Percentiles rank a stretch among this genome's conserved stretches.
Evolutionary conservation across 1,284 basidiomycete genomes (phyloP).

Genomic region (Sphaerobolus stellatus): DNA sequence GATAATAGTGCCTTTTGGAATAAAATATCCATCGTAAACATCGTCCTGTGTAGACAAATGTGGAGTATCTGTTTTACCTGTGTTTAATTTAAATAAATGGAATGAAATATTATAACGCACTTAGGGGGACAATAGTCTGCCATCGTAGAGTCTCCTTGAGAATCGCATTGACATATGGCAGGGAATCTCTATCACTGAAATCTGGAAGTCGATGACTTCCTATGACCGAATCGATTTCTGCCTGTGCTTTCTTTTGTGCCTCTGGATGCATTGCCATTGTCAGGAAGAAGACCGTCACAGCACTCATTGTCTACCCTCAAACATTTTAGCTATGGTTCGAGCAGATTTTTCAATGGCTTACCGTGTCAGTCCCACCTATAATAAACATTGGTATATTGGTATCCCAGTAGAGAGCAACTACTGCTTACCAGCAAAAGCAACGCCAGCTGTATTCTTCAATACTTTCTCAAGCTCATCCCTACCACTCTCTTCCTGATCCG

Average conservation of each 20-base stretch:
- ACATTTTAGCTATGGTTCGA: too few relatives aligned
- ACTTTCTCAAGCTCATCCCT: too few relatives aligned
- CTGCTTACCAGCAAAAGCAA: too few relatives aligned
- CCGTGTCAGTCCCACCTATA: too few relatives aligned
- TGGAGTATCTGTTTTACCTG: slow-evolving; percentile 24
- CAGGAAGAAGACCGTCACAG: slow-evolving; percentile 33
- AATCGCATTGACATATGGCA: slow-evolving; percentile 42
- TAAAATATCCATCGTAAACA: slow-evolving; percentile 38
- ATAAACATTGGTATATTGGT: too few relatives aligned
- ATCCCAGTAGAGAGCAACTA: too few relatives aligned
- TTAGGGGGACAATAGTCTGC: slow-evolving; percentile 28
- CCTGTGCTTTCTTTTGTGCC: slow-evolving; percentile 37
- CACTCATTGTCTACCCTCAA: too few relatives aligned
- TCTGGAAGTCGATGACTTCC: slow-evolving; percentile 35
- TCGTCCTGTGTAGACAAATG: slow-evolving; percentile 32
- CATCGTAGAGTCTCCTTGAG: slow-evolving; percentile 41
- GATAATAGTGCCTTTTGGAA: slow-evolving; percentile 36
- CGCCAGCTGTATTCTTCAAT: too few relatives aligned
- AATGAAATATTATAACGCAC: not conserved
- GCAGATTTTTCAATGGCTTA: too few relatives aligned
- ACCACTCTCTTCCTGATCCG: too few relatives aligned
- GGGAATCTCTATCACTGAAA: slow-evolving; percentile 32
- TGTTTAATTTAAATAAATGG: slow-evolving; percentile 14
- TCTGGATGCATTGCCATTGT: slow-evolving; percentile 40
- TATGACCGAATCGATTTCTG: slow-evolving; percentile 40